These are phyloP conservation scores for Scutellaria galericulata DNA, from an alignment of 257 asterid genomes.

Conservation along the genomic window DNA sequence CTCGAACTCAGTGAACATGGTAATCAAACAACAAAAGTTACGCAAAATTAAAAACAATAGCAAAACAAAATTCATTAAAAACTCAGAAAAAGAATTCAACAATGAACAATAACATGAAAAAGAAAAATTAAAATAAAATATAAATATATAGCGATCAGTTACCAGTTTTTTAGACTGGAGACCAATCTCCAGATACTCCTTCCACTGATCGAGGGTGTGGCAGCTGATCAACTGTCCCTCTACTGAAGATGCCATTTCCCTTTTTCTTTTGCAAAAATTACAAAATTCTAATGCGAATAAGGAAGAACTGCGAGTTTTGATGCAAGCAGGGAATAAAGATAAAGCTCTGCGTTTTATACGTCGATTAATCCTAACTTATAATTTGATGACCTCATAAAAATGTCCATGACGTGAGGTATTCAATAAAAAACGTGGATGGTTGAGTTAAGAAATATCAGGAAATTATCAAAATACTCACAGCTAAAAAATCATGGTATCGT, in stretches of 20 bases:
- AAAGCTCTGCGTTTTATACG: too few relatives aligned
- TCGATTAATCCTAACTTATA: too few relatives aligned
- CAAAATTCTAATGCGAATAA: background rate
- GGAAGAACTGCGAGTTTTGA: too few relatives aligned
- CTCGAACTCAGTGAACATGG: background rate
- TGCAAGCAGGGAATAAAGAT: too few relatives aligned
- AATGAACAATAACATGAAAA: too few relatives aligned
- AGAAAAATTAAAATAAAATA: too few relatives aligned
- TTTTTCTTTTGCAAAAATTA: background rate
- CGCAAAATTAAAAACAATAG: background rate
- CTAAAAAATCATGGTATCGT: background rate
- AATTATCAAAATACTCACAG: background rate
- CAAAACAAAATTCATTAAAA: background rate
- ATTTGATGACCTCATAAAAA: too few relatives aligned
- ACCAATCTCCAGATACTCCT: constrained; percentile 46
- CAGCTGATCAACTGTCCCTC: constrained; percentile 75
- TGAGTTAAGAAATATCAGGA: too few relatives aligned
- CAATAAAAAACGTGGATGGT: too few relatives aligned
- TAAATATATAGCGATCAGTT: background rate
- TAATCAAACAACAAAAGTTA: background rate
- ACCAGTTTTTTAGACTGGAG: constrained; percentile 61
- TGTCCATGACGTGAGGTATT: too few relatives aligned
- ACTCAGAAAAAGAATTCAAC: background rate
- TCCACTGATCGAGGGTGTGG: constrained; percentile 64
- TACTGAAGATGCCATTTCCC: constrained; percentile 52